Evolutionary conservation across 805 yeast species (phyloP).

Genomic region (Sugiyamaella marilandica): DNA sequence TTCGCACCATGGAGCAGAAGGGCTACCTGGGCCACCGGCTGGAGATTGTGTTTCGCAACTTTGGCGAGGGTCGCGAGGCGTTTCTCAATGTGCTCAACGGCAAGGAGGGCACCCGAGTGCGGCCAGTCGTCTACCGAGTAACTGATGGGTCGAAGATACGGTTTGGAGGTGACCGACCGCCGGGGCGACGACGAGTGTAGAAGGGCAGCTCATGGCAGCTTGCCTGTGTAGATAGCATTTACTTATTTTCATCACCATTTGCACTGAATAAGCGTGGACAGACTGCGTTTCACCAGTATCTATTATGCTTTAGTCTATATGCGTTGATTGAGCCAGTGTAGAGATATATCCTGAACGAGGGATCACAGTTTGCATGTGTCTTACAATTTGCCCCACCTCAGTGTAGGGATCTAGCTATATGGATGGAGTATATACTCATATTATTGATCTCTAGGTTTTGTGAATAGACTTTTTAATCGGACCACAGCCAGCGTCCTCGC

Average conservation of each 20-base stretch:
- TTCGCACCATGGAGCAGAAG: constrained; percentile 63
- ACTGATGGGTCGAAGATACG: constrained; percentile 77
- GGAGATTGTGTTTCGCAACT: constrained; percentile 74
- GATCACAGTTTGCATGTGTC: too few species aligned
- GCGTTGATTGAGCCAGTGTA: too few species aligned
- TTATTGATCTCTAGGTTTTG: too few species aligned
- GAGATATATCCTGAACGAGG: too few species aligned
- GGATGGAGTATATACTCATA: too few species aligned
- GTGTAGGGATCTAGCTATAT: too few species aligned
- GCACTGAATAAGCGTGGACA: too few species aligned
- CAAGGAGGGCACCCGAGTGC: constrained; percentile 72
- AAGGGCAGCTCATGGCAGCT: not conserved
- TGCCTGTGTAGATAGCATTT: not conserved
- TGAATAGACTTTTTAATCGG: too few species aligned
- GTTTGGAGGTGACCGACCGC: constrained; percentile 90
- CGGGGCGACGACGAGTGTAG: constrained; percentile 55
- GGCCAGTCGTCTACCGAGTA: constrained; percentile 62
- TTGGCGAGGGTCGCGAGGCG: constrained; percentile 87
- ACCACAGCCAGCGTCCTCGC: too few species aligned
- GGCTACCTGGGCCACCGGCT: constrained; percentile 54
- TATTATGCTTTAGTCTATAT: too few species aligned
- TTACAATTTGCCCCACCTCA: too few species aligned
- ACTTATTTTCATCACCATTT: not conserved
- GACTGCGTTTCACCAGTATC: too few species aligned
- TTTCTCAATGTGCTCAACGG: constrained; percentile 80